Evolutionary conservation across 257 asterid species (phyloP).

Genomic region (Cinchona pubescens): DNA sequence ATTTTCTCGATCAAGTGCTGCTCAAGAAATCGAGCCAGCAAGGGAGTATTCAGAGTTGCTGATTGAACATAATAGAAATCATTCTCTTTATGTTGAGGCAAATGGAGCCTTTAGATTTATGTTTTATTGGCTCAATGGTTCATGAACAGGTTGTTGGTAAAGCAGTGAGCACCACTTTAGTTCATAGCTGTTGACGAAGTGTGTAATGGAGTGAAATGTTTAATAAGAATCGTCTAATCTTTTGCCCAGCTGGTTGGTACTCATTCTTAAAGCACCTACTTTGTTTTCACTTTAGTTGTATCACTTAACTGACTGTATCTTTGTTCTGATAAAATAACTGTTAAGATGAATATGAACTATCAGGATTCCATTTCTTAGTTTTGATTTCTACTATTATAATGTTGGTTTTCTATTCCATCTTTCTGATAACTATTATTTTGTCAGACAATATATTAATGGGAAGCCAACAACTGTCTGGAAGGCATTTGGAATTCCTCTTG

Average conservation of each 20-base stretch:
- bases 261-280: background rate
- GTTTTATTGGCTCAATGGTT: background rate
- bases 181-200: background rate
- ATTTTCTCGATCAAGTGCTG: background rate
- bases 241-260: conserved; percentile 1
- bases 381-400: conserved; percentile 4
- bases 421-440: conserved; percentile 20
- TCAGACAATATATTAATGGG: conserved; percentile 57
- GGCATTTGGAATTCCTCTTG: conserved; percentile 75
- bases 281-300: background rate
- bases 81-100: background rate
- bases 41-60: background rate
- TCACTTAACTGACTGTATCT: background rate
- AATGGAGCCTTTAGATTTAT: background rate
- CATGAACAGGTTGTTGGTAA: background rate
- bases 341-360: background rate
- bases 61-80: background rate
- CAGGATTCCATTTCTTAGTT: background rate
- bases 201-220: background rate
- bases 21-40: background rate
- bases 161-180: background rate
- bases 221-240: background rate
- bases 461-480: conserved; percentile 48
- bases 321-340: background rate
- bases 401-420: conserved; percentile 18